These are phyloP conservation scores for Scutellaria minor DNA, from an alignment of 257 asterid species.

Conservation along the genomic window DNA sequence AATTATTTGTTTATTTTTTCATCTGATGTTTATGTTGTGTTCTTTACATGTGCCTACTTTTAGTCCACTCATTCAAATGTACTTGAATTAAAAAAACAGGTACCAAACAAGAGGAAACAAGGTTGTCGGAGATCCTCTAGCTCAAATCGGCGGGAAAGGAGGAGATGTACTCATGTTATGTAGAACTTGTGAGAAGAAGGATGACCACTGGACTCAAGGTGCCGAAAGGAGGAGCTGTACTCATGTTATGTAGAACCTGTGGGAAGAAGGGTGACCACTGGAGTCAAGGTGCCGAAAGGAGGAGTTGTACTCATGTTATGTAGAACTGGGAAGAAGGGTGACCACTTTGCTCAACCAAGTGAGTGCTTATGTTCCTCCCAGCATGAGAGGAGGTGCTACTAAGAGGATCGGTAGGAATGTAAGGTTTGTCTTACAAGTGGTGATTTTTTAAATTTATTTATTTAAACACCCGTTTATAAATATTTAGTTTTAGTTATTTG, in stretches of 20 bases:
- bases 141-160: conserved; percentile 54
- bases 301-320: no score
- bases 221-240: no score
- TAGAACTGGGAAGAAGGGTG: no score
- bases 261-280: no score
- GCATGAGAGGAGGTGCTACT: conserved; percentile 66
- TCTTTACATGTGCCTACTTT: background rate
- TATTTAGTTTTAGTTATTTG: no score
- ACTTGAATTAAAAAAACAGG: conserved; percentile 45
- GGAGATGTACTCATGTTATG: conserved; percentile 95
- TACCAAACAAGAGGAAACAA: conserved; percentile 70
- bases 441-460: no score
- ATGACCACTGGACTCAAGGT: conserved; percentile 98
- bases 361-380: conserved; percentile 83
- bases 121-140: conserved; percentile 61
- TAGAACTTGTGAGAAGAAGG: conserved; percentile 87
- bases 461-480: no score
- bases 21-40: background rate
- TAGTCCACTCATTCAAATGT: background rate
- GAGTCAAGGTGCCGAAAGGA: no score
- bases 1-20: background rate
- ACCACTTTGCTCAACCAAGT: no score
- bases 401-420: conserved; percentile 71
- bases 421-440: no score
- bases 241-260: no score